phyloP scores from a whole-genome alignment of 148 eudicot genomes.

The Pouteria glomerata region DNA sequence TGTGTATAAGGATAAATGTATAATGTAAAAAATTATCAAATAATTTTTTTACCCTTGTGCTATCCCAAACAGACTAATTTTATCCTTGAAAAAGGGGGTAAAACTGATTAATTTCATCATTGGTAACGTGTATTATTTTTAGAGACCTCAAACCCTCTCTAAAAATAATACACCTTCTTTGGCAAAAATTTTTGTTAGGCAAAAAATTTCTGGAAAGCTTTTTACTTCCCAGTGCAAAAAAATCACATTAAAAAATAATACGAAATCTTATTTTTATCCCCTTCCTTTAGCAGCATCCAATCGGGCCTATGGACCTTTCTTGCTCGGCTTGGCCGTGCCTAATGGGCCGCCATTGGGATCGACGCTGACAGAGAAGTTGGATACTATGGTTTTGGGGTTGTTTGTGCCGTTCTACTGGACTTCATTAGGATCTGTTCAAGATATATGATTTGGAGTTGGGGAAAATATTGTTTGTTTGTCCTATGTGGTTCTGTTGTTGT shows the following conservation, averaged over 20 bases:
- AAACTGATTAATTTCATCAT: too few species aligned
- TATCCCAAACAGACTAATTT: too few species aligned
- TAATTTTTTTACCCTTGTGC: too few species aligned
- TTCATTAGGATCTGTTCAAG: slow-evolving; percentile 8
- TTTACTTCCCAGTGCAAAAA: slow-evolving; percentile 18
- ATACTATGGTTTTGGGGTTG: slow-evolving; percentile 34
- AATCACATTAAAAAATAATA: too few species aligned
- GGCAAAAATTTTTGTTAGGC: too few species aligned
- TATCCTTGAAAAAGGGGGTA: slow-evolving; percentile 21
- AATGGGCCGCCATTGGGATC: slow-evolving; percentile 66
- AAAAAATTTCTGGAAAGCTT: slow-evolving; percentile 17
- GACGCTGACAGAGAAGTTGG: slow-evolving; percentile 42
- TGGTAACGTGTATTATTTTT: too few species aligned
- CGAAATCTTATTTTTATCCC: too few species aligned
- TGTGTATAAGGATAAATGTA: too few species aligned
- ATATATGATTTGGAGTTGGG: slow-evolving; percentile 7
- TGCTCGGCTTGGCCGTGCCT: slow-evolving; percentile 46
- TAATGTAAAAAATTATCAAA: too few species aligned
- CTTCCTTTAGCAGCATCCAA: too few species aligned
- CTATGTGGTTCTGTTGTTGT: neutral
- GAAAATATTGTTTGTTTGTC: neutral
- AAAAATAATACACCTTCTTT: too few species aligned
- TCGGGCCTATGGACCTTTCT: slow-evolving; percentile 48
- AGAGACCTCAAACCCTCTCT: too few species aligned
- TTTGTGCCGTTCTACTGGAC: slow-evolving; percentile 51